These are phyloP conservation scores for Phlegmacium glaucopus DNA, from an alignment of 768 basidiomycete genomes.

Conservation along the genomic window DNA sequence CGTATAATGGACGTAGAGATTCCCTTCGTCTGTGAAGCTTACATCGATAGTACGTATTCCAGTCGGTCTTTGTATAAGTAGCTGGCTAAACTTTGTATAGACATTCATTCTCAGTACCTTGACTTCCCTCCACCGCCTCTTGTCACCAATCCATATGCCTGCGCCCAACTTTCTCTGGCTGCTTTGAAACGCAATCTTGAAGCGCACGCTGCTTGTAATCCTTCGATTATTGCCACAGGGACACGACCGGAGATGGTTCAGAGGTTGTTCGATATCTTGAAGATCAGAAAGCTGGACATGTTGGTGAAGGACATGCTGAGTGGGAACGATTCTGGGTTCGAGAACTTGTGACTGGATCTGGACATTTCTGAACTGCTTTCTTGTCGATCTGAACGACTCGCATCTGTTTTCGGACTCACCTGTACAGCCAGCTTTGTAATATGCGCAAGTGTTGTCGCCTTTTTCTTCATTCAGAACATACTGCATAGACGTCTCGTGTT, in stretches of 20 bases:
- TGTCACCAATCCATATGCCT: conserved; percentile 39
- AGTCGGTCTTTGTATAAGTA: neutral
- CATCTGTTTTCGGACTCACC: too few species aligned
- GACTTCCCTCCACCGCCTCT: conserved; percentile 46
- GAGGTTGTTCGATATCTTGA: conserved; percentile 43
- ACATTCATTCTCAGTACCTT: conserved; percentile 44
- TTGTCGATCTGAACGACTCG: too few species aligned
- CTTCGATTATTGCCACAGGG: conserved; percentile 41
- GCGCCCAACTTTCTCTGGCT: conserved; percentile 37
- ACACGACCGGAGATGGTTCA: conserved; percentile 46
- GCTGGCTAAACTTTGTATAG: conserved; percentile 24
- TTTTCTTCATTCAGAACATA: neutral
- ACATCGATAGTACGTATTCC: conserved; percentile 45
- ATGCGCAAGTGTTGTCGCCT: neutral
- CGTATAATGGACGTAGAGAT: conserved; percentile 50
- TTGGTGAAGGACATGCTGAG: conserved; percentile 39
- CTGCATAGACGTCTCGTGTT: neutral
- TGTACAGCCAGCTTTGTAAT: too few species aligned
- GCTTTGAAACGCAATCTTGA: conserved; percentile 56
- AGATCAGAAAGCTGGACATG: conserved; percentile 46
- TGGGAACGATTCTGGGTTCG: conserved; percentile 3
- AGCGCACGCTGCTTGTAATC: conserved; percentile 50
- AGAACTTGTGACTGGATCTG: neutral
- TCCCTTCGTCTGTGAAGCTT: conserved; percentile 48
- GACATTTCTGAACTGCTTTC: neutral